phyloP scores from a whole-genome alignment of 2,329 filamentous ascomycete genomes.

The Neurospora crassa region DNA sequence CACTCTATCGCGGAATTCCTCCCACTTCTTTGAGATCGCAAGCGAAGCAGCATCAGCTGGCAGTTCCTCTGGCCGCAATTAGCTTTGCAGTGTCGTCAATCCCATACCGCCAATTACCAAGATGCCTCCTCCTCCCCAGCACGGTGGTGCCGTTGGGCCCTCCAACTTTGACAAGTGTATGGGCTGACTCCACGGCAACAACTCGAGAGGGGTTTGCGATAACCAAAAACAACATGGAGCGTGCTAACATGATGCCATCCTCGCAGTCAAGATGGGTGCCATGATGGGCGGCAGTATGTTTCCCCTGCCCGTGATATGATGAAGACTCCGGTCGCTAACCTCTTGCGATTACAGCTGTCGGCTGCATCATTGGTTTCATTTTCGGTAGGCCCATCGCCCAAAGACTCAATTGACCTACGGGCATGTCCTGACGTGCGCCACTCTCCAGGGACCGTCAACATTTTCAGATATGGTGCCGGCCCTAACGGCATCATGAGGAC shows the following conservation, averaged over 20 bases:
- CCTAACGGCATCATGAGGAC: conserved; percentile 90
- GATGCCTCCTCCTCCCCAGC: conserved; percentile 26
- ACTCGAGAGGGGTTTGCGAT: conserved; percentile 1
- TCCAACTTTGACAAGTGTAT: conserved; percentile 48
- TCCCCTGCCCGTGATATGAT: neutral
- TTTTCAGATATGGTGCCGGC: conserved; percentile 89
- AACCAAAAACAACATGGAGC: neutral
- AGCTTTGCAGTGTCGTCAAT: neutral
- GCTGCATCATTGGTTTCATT: conserved; percentile 94
- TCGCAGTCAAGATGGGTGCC: conserved; percentile 87
- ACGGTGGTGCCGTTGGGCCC: conserved; percentile 28
- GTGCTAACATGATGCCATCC: conserved; percentile 19
- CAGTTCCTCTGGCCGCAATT: neutral
- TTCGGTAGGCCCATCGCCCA: conserved; percentile 52
- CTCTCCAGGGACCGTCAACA: conserved; percentile 73
- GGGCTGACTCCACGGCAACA: conserved; percentile 9
- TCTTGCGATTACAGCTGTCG: conserved; percentile 57
- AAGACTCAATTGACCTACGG: neutral
- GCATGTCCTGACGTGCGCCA: conserved; percentile 6
- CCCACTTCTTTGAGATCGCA: conserved; percentile 1
- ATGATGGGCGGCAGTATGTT: conserved; percentile 96
- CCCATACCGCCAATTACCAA: conserved; percentile 4
- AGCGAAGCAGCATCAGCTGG: neutral
- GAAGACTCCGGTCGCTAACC: neutral
- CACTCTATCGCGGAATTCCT: conserved; percentile 3